These are phyloP conservation scores for Xylaria sp. DNA, from an alignment of 2,329 filamentous ascomycete species.

Conservation along the genomic window DNA sequence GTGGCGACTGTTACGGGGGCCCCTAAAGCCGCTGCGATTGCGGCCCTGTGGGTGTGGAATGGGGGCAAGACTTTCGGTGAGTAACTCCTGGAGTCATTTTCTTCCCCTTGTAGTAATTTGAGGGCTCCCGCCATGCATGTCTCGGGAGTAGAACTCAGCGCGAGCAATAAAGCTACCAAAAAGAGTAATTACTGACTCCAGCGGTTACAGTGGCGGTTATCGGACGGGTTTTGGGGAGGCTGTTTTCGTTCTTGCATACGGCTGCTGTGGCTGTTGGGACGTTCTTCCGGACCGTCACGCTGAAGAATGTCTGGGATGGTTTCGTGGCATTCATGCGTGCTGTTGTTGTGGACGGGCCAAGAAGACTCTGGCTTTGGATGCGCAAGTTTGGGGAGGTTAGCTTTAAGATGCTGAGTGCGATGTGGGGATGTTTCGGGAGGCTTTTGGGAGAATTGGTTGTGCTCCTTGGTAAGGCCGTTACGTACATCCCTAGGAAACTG, in stretches of 20 bases:
- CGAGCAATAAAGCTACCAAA: too few species aligned
- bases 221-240: not conserved
- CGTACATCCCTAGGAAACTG: not conserved
- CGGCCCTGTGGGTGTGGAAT: not conserved
- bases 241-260: constrained; percentile 5
- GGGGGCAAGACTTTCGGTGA: not conserved
- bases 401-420: not conserved
- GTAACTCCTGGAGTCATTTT: not conserved
- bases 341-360: not conserved
- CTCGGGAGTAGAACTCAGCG: too few species aligned
- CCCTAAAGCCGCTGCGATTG: not conserved
- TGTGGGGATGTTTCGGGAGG: not conserved
- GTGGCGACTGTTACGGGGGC: not conserved
- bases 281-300: not conserved
- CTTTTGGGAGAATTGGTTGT: not conserved
- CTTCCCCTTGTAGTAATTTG: too few species aligned
- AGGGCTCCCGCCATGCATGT: too few species aligned
- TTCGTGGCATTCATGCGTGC: constrained; percentile 3
- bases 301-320: not conserved
- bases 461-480: not conserved
- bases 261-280: not conserved
- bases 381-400: not conserved
- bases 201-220: not conserved
- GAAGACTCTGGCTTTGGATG: not conserved
- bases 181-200: too few species aligned